Percentiles rank a stretch among this genome's conserved stretches.
These are phyloP conservation scores for Ogataea methanolica DNA, from an alignment of 805 yeast genomes.

Conservation along the genomic window DNA sequence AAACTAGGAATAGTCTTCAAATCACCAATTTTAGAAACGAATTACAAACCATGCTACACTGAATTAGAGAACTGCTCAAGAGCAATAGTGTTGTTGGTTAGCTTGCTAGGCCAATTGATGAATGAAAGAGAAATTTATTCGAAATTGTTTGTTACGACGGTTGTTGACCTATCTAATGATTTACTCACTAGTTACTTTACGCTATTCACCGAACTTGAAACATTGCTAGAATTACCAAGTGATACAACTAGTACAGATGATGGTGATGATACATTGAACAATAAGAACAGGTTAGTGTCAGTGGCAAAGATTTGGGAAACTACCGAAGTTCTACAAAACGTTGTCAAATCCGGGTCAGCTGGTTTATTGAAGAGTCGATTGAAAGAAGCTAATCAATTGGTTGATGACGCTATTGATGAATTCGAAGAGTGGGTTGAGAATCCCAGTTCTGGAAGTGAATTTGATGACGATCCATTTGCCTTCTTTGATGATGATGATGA, in stretches of 20 bases:
- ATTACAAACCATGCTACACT: slow-evolving; percentile 40
- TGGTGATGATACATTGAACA: slow-evolving; percentile 19
- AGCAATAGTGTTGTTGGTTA: slow-evolving; percentile 39
- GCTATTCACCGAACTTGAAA: slow-evolving; percentile 16
- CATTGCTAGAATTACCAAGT: slow-evolving; percentile 7
- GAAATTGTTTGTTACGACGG: slow-evolving; percentile 25
- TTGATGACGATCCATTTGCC: slow-evolving; percentile 30
- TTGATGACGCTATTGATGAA: slow-evolving; percentile 64
- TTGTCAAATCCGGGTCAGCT: slow-evolving; percentile 45
- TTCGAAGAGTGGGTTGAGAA: slow-evolving; percentile 65
- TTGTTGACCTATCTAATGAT: slow-evolving; percentile 21
- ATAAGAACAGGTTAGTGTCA: slow-evolving; percentile 41
- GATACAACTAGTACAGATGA: slow-evolving; percentile 19
- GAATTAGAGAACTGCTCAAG: slow-evolving; percentile 45
- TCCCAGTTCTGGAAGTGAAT: slow-evolving; percentile 37
- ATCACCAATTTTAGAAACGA: slow-evolving; percentile 44
- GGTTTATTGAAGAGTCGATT: slow-evolving; percentile 48
- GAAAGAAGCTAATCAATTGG: slow-evolving; percentile 38
- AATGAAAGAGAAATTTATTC: slow-evolving; percentile 31
- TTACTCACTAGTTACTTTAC: slow-evolving; percentile 13
- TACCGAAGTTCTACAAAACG: slow-evolving; percentile 45
- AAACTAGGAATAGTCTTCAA: slow-evolving; percentile 69
- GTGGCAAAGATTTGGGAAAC: slow-evolving; percentile 72
- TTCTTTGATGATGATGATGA: slow-evolving; percentile 48
- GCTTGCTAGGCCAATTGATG: slow-evolving; percentile 40